Conservation (phyloP, 176 grass and related monocot species). For the Paspalum vaginatum region DNA sequence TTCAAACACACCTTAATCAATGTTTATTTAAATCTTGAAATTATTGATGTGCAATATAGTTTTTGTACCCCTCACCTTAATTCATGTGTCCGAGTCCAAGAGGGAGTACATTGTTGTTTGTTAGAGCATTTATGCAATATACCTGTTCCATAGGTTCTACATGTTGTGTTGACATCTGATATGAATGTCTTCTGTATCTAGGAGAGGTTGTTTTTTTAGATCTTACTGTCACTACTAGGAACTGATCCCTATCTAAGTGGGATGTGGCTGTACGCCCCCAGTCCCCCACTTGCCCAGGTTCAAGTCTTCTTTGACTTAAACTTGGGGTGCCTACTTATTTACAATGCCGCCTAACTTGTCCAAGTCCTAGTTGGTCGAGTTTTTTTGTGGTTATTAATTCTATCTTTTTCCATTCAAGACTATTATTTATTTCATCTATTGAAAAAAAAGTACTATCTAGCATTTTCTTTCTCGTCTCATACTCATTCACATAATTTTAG, state of each 20-base stretch:
- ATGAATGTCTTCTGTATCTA: neutral
- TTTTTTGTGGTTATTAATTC: neutral
- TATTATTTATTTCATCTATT: neutral
- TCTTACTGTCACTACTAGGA: neutral
- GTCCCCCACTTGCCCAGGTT: neutral
- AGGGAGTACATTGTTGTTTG: neutral
- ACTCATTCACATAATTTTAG: neutral
- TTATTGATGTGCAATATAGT: no score
- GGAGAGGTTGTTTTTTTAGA: no score
- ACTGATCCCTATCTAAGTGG: neutral
- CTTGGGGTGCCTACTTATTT: no score
- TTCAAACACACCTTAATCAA: no score
- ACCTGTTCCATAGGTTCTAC: neutral
- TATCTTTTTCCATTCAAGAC: neutral
- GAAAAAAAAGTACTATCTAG: neutral
- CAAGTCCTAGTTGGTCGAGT: neutral
- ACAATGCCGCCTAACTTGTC: no score
- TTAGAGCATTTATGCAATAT: neutral
- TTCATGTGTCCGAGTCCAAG: no score
- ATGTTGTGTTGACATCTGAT: neutral
- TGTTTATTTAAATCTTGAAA: no score
- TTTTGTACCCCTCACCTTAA: no score
- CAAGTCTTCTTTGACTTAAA: no score
- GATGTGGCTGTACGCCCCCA: neutral
- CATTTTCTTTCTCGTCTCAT: neutral